Conservation (phyloP, 352 stramenopile species). For the Thraustochytrium sp. region DNA sequence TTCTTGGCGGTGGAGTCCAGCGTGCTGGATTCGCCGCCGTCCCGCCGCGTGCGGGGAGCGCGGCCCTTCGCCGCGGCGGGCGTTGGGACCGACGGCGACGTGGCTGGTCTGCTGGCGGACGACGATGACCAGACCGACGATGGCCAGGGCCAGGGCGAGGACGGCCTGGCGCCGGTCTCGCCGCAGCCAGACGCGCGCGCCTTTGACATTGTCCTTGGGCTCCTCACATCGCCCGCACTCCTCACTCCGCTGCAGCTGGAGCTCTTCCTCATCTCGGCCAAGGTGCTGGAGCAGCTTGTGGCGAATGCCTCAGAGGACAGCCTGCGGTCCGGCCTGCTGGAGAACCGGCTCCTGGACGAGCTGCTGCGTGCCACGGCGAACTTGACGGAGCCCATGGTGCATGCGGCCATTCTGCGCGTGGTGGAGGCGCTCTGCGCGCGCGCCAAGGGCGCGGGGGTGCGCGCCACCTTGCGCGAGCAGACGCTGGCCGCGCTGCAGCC, state of each 20-base stretch:
- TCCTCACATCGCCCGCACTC: background rate
- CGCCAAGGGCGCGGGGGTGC: background rate
- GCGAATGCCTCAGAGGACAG: background rate
- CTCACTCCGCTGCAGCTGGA: slow-evolving; percentile 34
- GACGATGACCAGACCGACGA: background rate
- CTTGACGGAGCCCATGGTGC: slow-evolving; percentile 18
- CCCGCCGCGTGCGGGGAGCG: background rate
- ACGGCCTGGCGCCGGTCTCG: background rate
- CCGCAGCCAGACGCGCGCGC: background rate
- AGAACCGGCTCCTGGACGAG: background rate
- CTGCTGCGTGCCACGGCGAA: background rate
- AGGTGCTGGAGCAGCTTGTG: slow-evolving; percentile 33
- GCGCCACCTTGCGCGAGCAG: background rate
- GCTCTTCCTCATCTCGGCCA: slow-evolving; percentile 30
- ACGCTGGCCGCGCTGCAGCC: background rate
- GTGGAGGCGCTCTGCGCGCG: background rate
- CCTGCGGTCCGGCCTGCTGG: background rate
- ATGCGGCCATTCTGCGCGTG: slow-evolving; percentile 7
- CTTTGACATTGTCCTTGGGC: background rate
- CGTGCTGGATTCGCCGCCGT: slow-evolving; percentile 38
- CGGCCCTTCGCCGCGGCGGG: background rate
- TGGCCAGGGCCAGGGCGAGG: background rate
- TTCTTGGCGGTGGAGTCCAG: background rate
- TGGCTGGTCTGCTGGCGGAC: background rate
- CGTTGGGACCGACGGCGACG: background rate